Conservation (phyloP, 2,329 filamentous ascomycete genomes). For the Westerdykella sp. region DNA sequence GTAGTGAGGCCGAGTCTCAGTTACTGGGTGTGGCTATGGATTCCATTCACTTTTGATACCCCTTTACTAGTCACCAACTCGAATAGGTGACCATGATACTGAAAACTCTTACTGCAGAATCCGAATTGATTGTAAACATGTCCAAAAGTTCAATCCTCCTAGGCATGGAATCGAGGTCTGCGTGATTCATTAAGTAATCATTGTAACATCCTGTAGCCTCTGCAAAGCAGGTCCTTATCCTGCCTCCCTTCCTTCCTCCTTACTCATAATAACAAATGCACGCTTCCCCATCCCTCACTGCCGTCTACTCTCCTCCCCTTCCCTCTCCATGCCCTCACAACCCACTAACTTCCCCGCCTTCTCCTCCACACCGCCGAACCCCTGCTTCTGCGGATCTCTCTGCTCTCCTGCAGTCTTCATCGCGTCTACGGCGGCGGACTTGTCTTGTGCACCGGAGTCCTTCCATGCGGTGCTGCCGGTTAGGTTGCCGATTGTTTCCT, state of each 20-base stretch:
- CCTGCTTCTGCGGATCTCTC: constrained; percentile 49
- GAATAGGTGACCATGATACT: too few relatives aligned
- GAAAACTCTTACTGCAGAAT: too few relatives aligned
- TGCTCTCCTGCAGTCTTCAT: constrained; percentile 57
- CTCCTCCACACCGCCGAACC: constrained; percentile 60
- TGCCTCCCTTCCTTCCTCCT: too few relatives aligned
- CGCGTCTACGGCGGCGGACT: constrained; percentile 53
- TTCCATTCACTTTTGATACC: background rate
- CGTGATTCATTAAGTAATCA: too few relatives aligned
- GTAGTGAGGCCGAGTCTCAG: constrained; percentile 13
- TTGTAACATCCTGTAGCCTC: too few relatives aligned
- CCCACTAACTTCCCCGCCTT: constrained; percentile 57
- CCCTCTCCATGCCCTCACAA: constrained; percentile 45
- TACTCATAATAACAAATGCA: background rate
- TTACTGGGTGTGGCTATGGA: too few relatives aligned
- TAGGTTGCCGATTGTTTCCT: constrained; percentile 56
- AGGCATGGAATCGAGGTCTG: too few relatives aligned
- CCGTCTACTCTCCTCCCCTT: constrained; percentile 28
- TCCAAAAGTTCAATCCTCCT: background rate
- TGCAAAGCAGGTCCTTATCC: too few relatives aligned
- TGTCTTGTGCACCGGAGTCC: constrained; percentile 57
- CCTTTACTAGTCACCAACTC: background rate
- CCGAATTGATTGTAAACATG: background rate
- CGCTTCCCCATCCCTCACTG: constrained; percentile 6
- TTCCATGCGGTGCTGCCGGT: constrained; percentile 61